Base-by-base conservation (phyloP, 192 early-diverging fungal genomes). In the Backusella tuberculispora region DNA sequence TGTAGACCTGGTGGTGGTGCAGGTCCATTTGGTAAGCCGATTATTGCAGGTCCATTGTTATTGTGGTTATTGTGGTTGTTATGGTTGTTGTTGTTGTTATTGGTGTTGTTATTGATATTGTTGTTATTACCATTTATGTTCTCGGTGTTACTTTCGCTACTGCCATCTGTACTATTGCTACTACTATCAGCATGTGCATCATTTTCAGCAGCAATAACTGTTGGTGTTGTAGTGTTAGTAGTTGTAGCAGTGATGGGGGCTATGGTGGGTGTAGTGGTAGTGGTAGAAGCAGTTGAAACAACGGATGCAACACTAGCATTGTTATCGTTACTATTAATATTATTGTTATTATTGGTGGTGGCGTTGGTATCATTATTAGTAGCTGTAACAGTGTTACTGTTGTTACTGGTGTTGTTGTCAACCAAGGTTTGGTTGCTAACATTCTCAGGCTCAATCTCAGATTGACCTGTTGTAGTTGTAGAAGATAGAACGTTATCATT, bases 1-100 rank as follows among this genome's bases (percentile, higher is more conserved):
- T 69, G 68, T 17, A 69, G 29, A 15, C 68, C 68, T 47, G 68
- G 68, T 29, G 68, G 68, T 45, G 68, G 68, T 46, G 44, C 14
- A 34, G 68, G 68, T 19, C 66, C 66, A 60, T 50, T 68, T 9
- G 34, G 1, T 15, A 69, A 46, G 26, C 44, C 12, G 10, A 69
- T 17, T 45, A 63, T 63, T 7, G 19, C 21, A 46, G 41, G 26
- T 47, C 26, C 38, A 29, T 43, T 69, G 43, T 12, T 26, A 29
- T 46, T 69, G 26, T 17, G 34, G 45, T 53, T 50, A 8, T 50
- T 71, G 38, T 50, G 48, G 44, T 45, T 26, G 34, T 66, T 29
- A 40, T 21, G 38, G 38, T n/a, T 66, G 37, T 29, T 66, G 8
- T 19, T 41, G 42, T 68, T 68, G 26, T 45, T 69, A 19, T 45